Evolutionary conservation across 108 stramenopile species (phyloP).

Genomic region (Cylindrotheca closterium): DNA sequence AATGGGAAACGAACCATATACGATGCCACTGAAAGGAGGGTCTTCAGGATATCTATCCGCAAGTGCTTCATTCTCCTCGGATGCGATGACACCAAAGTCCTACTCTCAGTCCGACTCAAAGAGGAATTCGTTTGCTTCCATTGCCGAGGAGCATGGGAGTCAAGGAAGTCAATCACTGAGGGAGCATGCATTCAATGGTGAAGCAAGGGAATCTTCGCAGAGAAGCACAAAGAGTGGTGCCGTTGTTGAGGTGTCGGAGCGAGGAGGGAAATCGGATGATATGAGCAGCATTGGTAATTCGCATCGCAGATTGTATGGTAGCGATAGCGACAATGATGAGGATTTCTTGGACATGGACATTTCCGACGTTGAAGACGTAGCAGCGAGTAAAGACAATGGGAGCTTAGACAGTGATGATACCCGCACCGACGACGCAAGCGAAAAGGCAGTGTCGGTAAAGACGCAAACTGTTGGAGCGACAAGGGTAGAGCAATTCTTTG

Average conservation of each 20-base stretch:
- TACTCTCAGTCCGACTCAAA: too few species aligned
- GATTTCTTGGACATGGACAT: constrained; percentile 11
- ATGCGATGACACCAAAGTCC: too few species aligned
- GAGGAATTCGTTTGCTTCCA: too few species aligned
- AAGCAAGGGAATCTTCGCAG: not conserved
- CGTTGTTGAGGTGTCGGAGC: not conserved
- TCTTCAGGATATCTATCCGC: too few species aligned
- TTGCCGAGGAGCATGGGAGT: too few species aligned
- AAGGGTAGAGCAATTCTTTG: constrained; percentile 34
- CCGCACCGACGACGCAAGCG: constrained; percentile 12
- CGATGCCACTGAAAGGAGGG: too few species aligned
- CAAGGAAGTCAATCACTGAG: not conserved
- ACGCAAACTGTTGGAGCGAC: not conserved
- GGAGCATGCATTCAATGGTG: not conserved
- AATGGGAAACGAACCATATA: too few species aligned
- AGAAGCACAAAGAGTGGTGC: not conserved
- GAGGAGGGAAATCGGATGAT: constrained; percentile 2
- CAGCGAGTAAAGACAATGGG: too few species aligned
- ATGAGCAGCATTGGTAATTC: constrained; percentile 23
- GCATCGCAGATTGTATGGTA: constrained; percentile 10
- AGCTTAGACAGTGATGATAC: not conserved
- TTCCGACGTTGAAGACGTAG: too few species aligned
- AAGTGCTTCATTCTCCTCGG: too few species aligned
- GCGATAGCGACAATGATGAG: constrained; percentile 20
- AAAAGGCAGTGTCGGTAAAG: too few species aligned